phyloP scores from a whole-genome alignment of 352 stramenopile species.

The Globisporangium irregulare region DNA sequence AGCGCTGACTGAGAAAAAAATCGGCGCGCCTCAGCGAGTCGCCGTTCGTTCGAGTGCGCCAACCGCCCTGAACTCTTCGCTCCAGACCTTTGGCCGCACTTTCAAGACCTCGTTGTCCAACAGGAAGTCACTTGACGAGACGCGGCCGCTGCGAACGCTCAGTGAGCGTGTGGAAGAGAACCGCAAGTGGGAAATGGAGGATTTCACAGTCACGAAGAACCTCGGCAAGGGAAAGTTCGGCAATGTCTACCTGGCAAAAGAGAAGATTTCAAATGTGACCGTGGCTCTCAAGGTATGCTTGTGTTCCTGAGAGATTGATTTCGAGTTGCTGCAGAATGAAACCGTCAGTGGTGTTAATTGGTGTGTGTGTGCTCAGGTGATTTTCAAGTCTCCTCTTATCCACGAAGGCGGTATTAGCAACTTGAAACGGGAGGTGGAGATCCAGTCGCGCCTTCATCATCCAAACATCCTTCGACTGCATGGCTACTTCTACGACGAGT shows the following conservation, averaged over 20 bases:
- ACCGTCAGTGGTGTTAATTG: neutral
- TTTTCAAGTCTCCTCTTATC: conserved; percentile 64
- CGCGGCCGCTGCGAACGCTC: conserved; percentile 32
- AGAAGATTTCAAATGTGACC: conserved; percentile 58
- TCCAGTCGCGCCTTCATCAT: conserved; percentile 76
- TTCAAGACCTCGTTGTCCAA: conserved; percentile 22
- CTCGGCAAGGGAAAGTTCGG: conserved; percentile 85
- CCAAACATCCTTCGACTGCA: conserved; percentile 71
- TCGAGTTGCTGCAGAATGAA: neutral
- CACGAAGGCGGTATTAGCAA: conserved; percentile 55
- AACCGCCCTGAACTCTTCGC: conserved; percentile 16
- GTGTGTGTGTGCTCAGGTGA: conserved; percentile 29
- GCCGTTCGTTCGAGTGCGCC: conserved; percentile 24
- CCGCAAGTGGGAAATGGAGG: conserved; percentile 69
- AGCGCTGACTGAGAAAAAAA: conserved; percentile 10
- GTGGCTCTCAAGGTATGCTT: conserved; percentile 75
- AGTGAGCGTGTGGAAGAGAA: conserved; percentile 47
- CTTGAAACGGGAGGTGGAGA: conserved; percentile 81
- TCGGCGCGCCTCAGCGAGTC: conserved; percentile 35
- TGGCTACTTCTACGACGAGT: conserved; percentile 87
- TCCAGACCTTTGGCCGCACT: conserved; percentile 16
- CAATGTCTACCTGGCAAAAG: conserved; percentile 80
- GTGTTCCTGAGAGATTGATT: neutral
- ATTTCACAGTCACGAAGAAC: conserved; percentile 77
- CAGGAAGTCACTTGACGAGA: conserved; percentile 46